Evolutionary conservation across 164 flowering plant genomes (phyloP).

Genomic region (Stephania japonica): DNA sequence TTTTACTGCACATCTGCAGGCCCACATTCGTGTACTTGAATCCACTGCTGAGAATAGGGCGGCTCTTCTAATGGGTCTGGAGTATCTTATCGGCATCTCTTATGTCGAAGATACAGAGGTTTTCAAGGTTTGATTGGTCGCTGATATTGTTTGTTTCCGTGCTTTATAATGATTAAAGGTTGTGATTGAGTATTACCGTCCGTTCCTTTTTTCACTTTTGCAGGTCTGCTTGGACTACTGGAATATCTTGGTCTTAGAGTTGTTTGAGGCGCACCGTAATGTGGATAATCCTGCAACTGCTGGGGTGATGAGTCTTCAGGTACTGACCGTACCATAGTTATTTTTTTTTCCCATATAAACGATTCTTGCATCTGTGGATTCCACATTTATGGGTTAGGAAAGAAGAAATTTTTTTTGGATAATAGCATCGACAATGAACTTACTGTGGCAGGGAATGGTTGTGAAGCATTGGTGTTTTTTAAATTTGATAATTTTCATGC

Average conservation of each 20-base stretch:
- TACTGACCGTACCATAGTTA: slow-evolving; percentile 22
- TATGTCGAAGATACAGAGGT: slow-evolving; percentile 98
- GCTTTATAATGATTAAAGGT: not conserved
- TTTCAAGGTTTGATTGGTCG: slow-evolving; percentile 59
- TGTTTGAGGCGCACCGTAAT: slow-evolving; percentile 78
- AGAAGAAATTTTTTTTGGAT: not conserved
- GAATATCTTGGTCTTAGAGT: slow-evolving; percentile 82
- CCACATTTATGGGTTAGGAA: not conserved
- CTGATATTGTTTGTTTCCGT: not conserved
- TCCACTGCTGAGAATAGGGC: slow-evolving; percentile 56
- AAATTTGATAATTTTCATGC: not conserved
- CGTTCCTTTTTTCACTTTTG: not conserved
- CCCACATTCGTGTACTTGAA: slow-evolving; percentile 82
- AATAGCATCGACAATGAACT: not conserved
- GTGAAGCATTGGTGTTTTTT: not conserved
- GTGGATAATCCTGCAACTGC: slow-evolving; percentile 72
- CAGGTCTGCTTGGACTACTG: slow-evolving; percentile 99
- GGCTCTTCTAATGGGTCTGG: slow-evolving; percentile 76
- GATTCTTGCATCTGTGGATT: not conserved
- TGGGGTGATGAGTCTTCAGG: slow-evolving; percentile 85
- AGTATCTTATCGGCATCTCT: slow-evolving; percentile 83
- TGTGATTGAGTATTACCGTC: not conserved
- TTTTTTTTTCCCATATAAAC: not conserved
- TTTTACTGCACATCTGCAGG: slow-evolving; percentile 37
- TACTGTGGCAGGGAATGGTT: not conserved